Conservation (phyloP, 1,284 basidiomycete genomes). For the Cutaneotrichosporon dermatis region DNA sequence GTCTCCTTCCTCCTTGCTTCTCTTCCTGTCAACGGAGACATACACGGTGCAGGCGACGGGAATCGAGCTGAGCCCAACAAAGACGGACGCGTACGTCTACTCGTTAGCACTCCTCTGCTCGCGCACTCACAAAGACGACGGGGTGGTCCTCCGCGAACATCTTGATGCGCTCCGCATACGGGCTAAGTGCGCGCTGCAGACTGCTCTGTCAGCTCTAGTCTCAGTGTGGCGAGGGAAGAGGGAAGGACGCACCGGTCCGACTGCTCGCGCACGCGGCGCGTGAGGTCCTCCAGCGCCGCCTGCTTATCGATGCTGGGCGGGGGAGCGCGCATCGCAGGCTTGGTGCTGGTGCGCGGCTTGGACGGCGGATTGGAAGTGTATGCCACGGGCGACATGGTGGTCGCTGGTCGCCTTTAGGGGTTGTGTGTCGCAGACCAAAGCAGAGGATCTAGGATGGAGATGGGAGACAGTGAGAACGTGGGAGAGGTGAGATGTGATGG, state of each 20-base stretch:
- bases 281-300: slow-evolving; percentile 11
- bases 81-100: slow-evolving; percentile 41
- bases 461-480: too few species aligned
- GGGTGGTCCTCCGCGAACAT: slow-evolving; percentile 34
- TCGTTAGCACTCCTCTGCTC: neutral
- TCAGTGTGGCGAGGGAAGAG: too few species aligned
- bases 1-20: neutral
- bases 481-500: too few species aligned
- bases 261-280: slow-evolving; percentile 26
- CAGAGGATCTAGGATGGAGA: too few species aligned
- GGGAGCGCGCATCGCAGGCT: neutral
- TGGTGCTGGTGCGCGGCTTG: too few species aligned
- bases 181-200: slow-evolving; percentile 29
- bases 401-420: too few species aligned
- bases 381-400: slow-evolving; percentile 3
- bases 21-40: neutral
- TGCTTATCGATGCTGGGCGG: neutral
- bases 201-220: slow-evolving; percentile 13
- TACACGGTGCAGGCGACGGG: slow-evolving; percentile 32
- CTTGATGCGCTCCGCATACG: slow-evolving; percentile 31
- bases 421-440: too few species aligned
- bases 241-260: slow-evolving; percentile 27
- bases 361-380: neutral
- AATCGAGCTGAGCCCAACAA: slow-evolving; percentile 29
- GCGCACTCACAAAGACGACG: slow-evolving; percentile 37